phyloP scores from a whole-genome alignment of 176 grass and related monocot species.

The Dactylis glomerata region DNA sequence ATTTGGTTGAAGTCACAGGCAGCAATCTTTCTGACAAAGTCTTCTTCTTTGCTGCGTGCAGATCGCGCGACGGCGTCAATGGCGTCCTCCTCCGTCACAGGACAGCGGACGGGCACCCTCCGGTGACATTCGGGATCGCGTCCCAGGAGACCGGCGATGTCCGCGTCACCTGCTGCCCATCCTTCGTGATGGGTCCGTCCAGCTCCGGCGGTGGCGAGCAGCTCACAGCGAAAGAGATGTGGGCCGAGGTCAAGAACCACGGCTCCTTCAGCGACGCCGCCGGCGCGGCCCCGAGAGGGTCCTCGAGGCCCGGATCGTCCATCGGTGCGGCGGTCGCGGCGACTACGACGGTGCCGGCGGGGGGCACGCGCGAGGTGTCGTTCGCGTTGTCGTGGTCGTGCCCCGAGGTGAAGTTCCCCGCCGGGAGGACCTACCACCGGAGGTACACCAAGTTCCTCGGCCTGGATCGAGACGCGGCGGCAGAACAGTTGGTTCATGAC shows the following conservation, averaged over 20 bases:
- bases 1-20: background rate
- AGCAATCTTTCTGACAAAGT: background rate
- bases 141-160: conserved; percentile 55
- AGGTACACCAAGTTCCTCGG: conserved; percentile 67
- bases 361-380: conserved; percentile 44
- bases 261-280: conserved; percentile 48
- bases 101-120: conserved; percentile 39
- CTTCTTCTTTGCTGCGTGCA: background rate
- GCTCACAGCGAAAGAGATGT: conserved; percentile 56
- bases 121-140: conserved; percentile 62
- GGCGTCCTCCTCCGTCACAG: conserved; percentile 66
- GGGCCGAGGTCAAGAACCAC: conserved; percentile 53
- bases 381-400: conserved; percentile 68
- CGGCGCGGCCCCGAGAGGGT: background rate
- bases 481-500: conserved; percentile 46
- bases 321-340: conserved; percentile 64
- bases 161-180: conserved; percentile 52
- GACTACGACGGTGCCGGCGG: conserved; percentile 35
- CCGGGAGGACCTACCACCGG: conserved; percentile 62
- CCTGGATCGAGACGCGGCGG: conserved; percentile 46
- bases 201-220: conserved; percentile 19
- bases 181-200: conserved; percentile 45
- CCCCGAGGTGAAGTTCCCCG: conserved; percentile 57
- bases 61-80: conserved; percentile 49
- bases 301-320: conserved; percentile 48